phyloP scores from a whole-genome alignment of 169 alveolate species.

The Perkinsus marinus region DNA sequence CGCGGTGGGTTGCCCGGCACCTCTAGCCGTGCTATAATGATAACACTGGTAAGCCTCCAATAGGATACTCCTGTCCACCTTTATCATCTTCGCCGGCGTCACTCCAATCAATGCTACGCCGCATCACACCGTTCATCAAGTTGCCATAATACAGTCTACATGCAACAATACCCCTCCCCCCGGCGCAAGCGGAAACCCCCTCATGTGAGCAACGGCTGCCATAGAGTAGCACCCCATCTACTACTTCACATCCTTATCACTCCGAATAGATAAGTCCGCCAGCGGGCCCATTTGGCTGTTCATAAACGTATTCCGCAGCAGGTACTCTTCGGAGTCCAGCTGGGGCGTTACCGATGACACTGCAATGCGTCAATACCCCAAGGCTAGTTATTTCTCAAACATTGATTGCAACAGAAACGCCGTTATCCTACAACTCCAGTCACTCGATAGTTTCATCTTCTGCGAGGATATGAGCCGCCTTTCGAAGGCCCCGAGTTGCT shows the following conservation, averaged over 20 bases:
- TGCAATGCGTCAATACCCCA: too few relatives aligned
- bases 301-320: slow-evolving; percentile 50
- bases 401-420: neutral
- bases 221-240: neutral
- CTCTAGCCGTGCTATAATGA: neutral
- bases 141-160: neutral
- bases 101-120: neutral
- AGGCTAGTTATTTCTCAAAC: neutral
- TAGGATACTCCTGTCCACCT: too few relatives aligned
- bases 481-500: slow-evolving; percentile 45
- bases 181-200: too few relatives aligned
- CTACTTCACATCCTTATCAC: neutral
- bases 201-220: too few relatives aligned
- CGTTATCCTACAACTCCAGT: neutral
- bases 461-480: slow-evolving; percentile 33
- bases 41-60: neutral
- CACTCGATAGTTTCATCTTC: neutral
- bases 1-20: neutral
- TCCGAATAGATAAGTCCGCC: neutral
- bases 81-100: slow-evolving; percentile 4
- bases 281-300: slow-evolving; percentile 44
- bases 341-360: neutral
- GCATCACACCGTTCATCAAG: neutral
- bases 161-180: neutral
- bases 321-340: slow-evolving; percentile 39